Base-by-base conservation (phyloP, 2,329 filamentous ascomycete genomes). In the Epicoccum sorghinum region DNA sequence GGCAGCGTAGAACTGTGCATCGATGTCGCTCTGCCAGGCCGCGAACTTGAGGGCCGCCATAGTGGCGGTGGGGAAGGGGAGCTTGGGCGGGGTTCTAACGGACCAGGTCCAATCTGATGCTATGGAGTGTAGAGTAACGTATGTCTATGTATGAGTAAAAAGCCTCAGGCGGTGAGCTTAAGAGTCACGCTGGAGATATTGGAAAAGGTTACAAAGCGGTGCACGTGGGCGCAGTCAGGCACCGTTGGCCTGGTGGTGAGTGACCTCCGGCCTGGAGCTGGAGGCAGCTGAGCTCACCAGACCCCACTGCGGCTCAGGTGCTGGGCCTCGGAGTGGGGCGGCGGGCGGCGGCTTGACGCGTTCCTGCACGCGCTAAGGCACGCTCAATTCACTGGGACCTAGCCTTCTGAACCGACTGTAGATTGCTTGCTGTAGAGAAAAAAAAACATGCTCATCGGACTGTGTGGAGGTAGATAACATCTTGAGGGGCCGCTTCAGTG, bases 1-100 rank as follows among this genome's bases (percentile, higher is more conserved):
- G 4, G 91, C 88, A 40, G 90, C 89, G 74, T 97, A 99, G 77
- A 99, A 99, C 39, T 92, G 91, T 38, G 98, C 83, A 73, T 99
- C 95, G 70, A 98, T 92, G 77, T 97, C 91, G 43, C 93, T 96
- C 36, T 88, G 86, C 81, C 96, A 98, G 1, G 93, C 89, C 57
- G 91, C 91, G 76, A 93, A 99, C 79, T 88, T 86, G 73, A 90
- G 69, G 18, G 75, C 70, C 7, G 77, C 62, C 75, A 77, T 78
- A 52, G 54, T 65, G 58, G 39, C 25, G 24, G 9, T 22, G 13
- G 14, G 6, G 38, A 2, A 10, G 9, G 9, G 30, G 14, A 25
- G 39, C 47, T 46, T 30, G 37, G 33, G 47, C 23, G 48, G 45
- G 35, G 48, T 43, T 35, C 37, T 38, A 29, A 6, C 27, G 18